Evolutionary conservation across 164 flowering plant species (phyloP).

Genomic region (Echeveria elegans): DNA sequence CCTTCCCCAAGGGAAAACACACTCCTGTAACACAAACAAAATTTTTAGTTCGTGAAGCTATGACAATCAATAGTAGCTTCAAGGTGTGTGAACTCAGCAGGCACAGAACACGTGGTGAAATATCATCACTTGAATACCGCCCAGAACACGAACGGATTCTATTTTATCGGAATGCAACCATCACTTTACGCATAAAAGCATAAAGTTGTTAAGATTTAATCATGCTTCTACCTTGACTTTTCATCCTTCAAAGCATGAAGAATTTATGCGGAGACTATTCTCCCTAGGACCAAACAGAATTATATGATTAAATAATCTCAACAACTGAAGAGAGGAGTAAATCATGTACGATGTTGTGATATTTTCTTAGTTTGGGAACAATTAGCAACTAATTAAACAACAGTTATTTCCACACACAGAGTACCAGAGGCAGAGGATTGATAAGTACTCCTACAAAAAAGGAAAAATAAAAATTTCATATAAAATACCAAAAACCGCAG

Average conservation of each 20-base stretch:
- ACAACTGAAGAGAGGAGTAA: background rate
- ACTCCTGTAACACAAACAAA: constrained; percentile 40
- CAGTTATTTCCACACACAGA: background rate
- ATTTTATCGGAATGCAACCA: background rate
- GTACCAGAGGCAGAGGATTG: background rate
- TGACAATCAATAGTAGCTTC: background rate
- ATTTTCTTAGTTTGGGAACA: background rate
- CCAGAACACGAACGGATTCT: background rate
- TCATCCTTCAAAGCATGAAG: background rate
- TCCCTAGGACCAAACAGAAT: too few relatives aligned
- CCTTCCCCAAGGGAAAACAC: constrained; percentile 96
- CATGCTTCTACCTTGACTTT: background rate
- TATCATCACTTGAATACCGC: background rate
- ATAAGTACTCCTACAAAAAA: background rate
- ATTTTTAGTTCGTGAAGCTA: background rate
- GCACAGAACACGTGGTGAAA: background rate
- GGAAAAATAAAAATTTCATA: background rate
- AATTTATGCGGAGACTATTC: too few relatives aligned
- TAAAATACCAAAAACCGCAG: background rate
- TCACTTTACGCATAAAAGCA: background rate
- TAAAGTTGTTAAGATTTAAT: background rate
- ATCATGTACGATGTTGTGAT: background rate
- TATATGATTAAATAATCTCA: too few relatives aligned
- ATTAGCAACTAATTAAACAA: too few relatives aligned
- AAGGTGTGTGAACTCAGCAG: background rate